phyloP scores from a whole-genome alignment of 2,329 filamentous ascomycete genomes.

The Fusarium cyanostomum region DNA sequence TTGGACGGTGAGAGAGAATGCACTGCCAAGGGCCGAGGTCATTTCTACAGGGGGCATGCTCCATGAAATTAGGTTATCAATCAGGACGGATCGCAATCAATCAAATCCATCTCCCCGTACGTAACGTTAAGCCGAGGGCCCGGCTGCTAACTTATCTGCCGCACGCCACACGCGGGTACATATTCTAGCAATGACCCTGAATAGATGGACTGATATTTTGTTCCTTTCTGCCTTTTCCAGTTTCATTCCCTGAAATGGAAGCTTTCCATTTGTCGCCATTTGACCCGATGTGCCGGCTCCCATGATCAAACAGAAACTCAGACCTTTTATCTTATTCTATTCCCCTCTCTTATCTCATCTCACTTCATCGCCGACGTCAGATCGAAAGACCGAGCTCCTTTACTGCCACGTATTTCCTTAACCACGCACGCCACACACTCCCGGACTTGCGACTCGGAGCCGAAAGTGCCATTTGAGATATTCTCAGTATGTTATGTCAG shows the following conservation, averaged over 20 bases:
- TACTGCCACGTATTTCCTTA: not conserved
- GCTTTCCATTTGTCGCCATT: not conserved
- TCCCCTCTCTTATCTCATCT: not conserved
- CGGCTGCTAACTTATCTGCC: constrained; percentile 7
- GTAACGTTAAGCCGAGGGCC: too few species aligned
- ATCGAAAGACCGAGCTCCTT: not conserved
- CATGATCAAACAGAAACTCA: constrained; percentile 12
- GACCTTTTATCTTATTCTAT: too few species aligned
- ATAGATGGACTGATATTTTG: not conserved
- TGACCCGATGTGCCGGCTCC: not conserved
- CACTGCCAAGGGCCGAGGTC: constrained; percentile 8
- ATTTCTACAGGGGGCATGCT: constrained; percentile 11
- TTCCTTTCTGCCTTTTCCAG: not conserved
- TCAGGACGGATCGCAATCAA: constrained; percentile 36
- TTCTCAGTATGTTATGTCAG: not conserved
- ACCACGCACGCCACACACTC: not conserved
- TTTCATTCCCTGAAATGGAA: not conserved
- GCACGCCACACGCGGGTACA: constrained; percentile 9
- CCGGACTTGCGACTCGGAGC: constrained; percentile 18
- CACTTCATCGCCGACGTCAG: constrained; percentile 2
- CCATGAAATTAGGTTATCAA: constrained; percentile 41
- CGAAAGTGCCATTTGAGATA: not conserved
- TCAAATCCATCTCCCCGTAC: not conserved
- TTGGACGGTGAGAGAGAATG: constrained; percentile 3
- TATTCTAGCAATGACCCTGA: not conserved